phyloP scores from a whole-genome alignment of 352 stramenopile genomes.

The Pythium insidiosum region DNA sequence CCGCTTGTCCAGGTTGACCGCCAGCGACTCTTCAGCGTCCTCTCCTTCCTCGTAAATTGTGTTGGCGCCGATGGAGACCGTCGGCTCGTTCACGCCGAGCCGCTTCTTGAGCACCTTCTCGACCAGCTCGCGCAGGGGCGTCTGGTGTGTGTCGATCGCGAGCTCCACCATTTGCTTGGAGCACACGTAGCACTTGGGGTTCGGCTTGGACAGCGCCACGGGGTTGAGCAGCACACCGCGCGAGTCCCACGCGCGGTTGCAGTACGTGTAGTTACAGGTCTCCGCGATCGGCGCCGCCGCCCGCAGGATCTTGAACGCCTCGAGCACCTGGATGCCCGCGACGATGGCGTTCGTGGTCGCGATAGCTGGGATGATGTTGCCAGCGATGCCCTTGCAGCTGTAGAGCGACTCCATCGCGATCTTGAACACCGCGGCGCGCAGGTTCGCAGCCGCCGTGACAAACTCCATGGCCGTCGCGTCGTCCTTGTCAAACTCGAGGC shows the following conservation, averaged over 20 bases:
- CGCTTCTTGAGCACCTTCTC: conserved; percentile 82
- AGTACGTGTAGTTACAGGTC: conserved; percentile 92
- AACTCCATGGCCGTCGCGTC: conserved; percentile 95
- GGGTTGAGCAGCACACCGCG: conserved; percentile 91
- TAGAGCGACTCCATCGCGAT: conserved; percentile 86
- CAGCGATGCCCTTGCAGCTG: conserved; percentile 97
- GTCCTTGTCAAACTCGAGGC: conserved; percentile 97
- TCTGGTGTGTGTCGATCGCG: conserved; percentile 84
- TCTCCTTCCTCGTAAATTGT: conserved; percentile 96
- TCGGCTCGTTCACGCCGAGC: conserved; percentile 87
- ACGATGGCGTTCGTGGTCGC: conserved; percentile 99
- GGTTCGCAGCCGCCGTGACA: conserved; percentile 96
- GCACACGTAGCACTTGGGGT: conserved; percentile 95
- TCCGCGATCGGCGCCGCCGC: conserved; percentile 50
- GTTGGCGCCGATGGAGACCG: conserved; percentile 76
- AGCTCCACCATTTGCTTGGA: conserved; percentile 89
- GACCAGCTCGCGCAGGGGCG: conserved; percentile 69
- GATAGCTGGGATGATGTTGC: conserved; percentile 99
- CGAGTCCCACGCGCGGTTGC: conserved; percentile 87
- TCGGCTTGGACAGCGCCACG: conserved; percentile 82
- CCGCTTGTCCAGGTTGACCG: conserved; percentile 86
- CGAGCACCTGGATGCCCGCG: conserved; percentile 89
- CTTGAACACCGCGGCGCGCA: conserved; percentile 86
- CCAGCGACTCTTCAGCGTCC: conserved; percentile 75
- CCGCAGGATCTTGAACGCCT: conserved; percentile 81